These are phyloP conservation scores for Margaritispora aquatica DNA, from an alignment of 495 filamentous ascomycete species.

Conservation along the genomic window DNA sequence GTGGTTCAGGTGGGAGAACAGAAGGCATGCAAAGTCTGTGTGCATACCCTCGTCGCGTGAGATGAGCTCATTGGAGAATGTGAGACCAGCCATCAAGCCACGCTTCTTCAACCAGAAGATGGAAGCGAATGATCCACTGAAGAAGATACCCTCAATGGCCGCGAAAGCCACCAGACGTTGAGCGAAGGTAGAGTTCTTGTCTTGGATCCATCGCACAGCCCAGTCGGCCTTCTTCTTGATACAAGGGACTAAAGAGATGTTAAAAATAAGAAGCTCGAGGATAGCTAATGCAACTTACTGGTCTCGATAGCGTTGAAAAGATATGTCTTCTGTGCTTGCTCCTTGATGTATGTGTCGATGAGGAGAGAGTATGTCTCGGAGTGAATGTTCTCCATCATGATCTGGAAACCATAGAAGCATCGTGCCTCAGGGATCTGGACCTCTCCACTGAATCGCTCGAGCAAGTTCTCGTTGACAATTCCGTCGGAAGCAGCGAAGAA, in stretches of 20 bases:
- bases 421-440: constrained; percentile 97
- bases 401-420: constrained; percentile 99
- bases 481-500: constrained; percentile 99
- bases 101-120: constrained; percentile 99
- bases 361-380: constrained; percentile 98
- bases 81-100: constrained; percentile 95
- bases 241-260: constrained; percentile 64
- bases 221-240: constrained; percentile 98
- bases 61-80: constrained; percentile 99
- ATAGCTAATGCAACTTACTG: constrained; percentile 47
- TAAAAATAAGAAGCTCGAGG: neutral
- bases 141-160: constrained; percentile 99
- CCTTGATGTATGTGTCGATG: constrained; percentile 99
- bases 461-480: constrained; percentile 98
- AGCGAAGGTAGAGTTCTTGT: constrained; percentile 88
- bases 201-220: constrained; percentile 91
- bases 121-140: constrained; percentile 97
- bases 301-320: constrained; percentile 98
- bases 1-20: constrained; percentile 92
- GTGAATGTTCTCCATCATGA: constrained; percentile 99
- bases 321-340: constrained; percentile 89
- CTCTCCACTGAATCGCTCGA: constrained; percentile 95
- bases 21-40: constrained; percentile 96
- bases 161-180: constrained; percentile 96
- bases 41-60: constrained; percentile 99